Base-by-base conservation (phyloP, 2,329 filamentous ascomycete genomes). In the Diaporthe citri region DNA sequence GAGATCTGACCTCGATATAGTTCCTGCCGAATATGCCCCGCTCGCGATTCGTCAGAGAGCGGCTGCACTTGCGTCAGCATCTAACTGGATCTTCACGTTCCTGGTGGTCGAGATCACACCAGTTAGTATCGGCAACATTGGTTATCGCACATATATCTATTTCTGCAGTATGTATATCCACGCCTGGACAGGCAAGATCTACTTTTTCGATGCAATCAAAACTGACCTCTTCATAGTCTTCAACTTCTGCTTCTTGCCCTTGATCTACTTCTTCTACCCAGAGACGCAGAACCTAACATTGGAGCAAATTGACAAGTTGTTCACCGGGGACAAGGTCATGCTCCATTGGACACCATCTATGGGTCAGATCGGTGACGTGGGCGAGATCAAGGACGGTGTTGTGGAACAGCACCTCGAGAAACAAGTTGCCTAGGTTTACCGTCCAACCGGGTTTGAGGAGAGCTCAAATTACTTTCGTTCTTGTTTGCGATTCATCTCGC, bases 11-110 rank as follows among this genome's bases (percentile, higher is more conserved):
- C 2, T n/a, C 13, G 9, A 15, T 31, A 69, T 12, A 69, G 64
- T 86, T 15, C 85, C 85, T 1, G 86, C 85, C 25, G 86, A 88
- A 77, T 87, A 87, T 57, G 82, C 84, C 2, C 83, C 84, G 5
- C 77, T 84, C 7, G 82, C 83, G 4, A 84, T 85, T 71, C 82
- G 84, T 20, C 83, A 83, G 1, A 81, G 81, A 22, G 84, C 82
- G 12, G 82, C 83, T 8, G 83, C 84, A 0, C 77, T 86, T 8
- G 81, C 83, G 1, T 84, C 84, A 10, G 83, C 82, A 0, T 81
- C 82, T 8, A 86, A 86, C 78, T 69, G 64, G 64, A 69, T 69
- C 1, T 69, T 69, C 4, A 69, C 64, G 20, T 80, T 81, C 77
- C 81, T 82, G 9, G 74, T 77, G 22, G 76, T 77, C 20, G 72